Conservation (phyloP, 202 grass and related monocot species). For the Cymbopogon flexuosus region DNA sequence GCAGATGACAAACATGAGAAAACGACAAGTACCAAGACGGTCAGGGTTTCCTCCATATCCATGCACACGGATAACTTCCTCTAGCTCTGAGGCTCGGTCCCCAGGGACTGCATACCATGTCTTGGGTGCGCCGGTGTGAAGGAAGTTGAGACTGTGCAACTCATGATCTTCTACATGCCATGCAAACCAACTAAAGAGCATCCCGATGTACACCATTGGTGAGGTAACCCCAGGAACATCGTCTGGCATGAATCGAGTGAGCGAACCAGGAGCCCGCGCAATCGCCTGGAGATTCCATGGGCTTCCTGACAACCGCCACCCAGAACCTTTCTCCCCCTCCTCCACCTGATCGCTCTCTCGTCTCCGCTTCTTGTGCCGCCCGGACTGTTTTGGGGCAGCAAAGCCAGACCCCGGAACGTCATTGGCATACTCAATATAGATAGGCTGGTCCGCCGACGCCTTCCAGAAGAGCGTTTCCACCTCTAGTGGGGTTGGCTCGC, state of each 20-base stretch:
- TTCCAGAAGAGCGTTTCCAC: constrained; percentile 95
- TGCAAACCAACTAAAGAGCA: constrained; percentile 96
- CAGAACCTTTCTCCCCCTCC: constrained; percentile 48
- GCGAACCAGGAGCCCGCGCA: constrained; percentile 65
- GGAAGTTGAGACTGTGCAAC: constrained; percentile 88
- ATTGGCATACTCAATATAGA: constrained; percentile 92
- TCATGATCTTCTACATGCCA: constrained; percentile 99
- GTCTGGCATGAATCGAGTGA: constrained; percentile 94
- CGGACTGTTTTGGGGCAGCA: constrained; percentile 27
- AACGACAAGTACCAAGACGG: constrained; percentile 47
- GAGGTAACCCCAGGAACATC: constrained; percentile 92
- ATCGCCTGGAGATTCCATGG: constrained; percentile 95
- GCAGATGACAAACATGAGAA: not conserved
- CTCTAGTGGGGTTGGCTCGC: constrained; percentile 53
- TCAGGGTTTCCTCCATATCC: constrained; percentile 83
- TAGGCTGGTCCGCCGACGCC: constrained; percentile 51
- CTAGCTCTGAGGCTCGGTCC: constrained; percentile 55
- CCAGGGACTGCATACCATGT: constrained; percentile 83
- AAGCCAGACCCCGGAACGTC: constrained; percentile 90
- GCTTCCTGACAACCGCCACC: constrained; percentile 74
- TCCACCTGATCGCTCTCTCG: constrained; percentile 19
- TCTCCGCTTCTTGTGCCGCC: constrained; percentile 21
- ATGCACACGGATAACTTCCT: constrained; percentile 71
- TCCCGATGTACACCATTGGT: constrained; percentile 98
- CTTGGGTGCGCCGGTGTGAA: constrained; percentile 76